Evolutionary conservation across 306 rosid species (phyloP).

Genomic region (Vigna hirtella): DNA sequence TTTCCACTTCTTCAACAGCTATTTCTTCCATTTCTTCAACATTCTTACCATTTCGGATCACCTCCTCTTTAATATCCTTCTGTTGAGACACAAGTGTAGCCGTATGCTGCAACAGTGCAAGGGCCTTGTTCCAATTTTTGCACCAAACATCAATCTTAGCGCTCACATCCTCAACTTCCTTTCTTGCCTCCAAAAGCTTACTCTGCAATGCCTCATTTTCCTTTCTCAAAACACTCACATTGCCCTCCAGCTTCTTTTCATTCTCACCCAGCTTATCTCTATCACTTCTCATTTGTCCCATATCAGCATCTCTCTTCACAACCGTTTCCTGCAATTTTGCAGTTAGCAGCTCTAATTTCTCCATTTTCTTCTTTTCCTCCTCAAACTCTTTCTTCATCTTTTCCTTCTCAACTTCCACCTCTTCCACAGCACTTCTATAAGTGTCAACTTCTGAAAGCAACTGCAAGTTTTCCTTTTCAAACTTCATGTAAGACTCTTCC

Average conservation of each 20-base stretch:
- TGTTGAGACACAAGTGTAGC: conserved; percentile 48
- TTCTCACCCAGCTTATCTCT: conserved; percentile 44
- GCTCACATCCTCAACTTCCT: conserved; percentile 49
- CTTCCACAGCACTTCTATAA: conserved; percentile 36
- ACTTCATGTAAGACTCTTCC: conserved; percentile 32
- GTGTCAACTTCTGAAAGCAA: conserved; percentile 50
- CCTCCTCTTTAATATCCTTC: conserved; percentile 46
- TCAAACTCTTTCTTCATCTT: conserved; percentile 40
- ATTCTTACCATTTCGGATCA: conserved; percentile 43
- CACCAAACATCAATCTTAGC: conserved; percentile 53
- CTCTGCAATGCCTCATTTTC: conserved; percentile 57
- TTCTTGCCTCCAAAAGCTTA: conserved; percentile 46
- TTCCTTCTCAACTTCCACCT: conserved; percentile 37
- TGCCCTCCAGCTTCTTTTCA: conserved; percentile 47
- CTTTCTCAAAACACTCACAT: conserved; percentile 43
- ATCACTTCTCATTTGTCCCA: conserved; percentile 45
- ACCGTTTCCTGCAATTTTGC: conserved; percentile 47
- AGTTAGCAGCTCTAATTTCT: conserved; percentile 47
- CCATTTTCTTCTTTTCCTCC: conserved; percentile 59
- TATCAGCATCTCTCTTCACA: conserved; percentile 47
- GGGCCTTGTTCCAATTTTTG: conserved; percentile 49
- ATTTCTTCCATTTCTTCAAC: conserved; percentile 56
- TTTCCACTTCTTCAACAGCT: conserved; percentile 58
- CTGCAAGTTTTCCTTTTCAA: conserved; percentile 48
- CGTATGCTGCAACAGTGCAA: conserved; percentile 67